Percentiles rank a stretch among this genome's conserved stretches.
Conservation (phyloP, 2,329 filamentous ascomycete species). For the Trichoderma polysporum region DNA sequence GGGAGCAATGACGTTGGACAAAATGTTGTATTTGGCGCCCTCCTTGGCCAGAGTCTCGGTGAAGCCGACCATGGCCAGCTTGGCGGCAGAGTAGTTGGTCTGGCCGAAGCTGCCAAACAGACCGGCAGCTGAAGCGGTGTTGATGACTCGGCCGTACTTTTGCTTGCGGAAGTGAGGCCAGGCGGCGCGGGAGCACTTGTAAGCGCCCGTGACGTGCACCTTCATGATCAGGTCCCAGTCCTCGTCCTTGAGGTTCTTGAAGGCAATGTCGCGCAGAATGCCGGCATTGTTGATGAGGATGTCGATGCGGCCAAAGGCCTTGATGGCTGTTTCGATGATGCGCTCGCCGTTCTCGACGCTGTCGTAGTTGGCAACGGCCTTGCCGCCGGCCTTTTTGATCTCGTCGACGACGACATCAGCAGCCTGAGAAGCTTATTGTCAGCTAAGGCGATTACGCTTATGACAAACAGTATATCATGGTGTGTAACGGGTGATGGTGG, state of each 20-base stretch:
- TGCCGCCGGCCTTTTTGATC: slow-evolving; percentile 85
- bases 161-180: slow-evolving; percentile 99
- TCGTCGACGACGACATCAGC: slow-evolving; percentile 81
- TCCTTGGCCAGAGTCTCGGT: slow-evolving; percentile 98
- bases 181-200: slow-evolving; percentile 91
- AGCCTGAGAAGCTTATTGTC: slow-evolving; percentile 52
- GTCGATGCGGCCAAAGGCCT: slow-evolving; percentile 82
- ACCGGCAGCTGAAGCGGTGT: slow-evolving; percentile 93
- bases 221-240: slow-evolving; percentile 96
- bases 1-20: slow-evolving; percentile 91
- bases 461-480: neutral
- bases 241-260: slow-evolving; percentile 97
- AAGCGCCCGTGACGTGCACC: slow-evolving; percentile 90
- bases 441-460: neutral
- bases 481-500: neutral
- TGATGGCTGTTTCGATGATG: slow-evolving; percentile 87
- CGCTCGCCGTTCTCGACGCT: slow-evolving; percentile 87
- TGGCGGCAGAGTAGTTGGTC: slow-evolving; percentile 95
- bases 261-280: slow-evolving; percentile 90
- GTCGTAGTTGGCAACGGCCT: slow-evolving; percentile 97
- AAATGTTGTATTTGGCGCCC: slow-evolving; percentile 95
- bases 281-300: slow-evolving; percentile 97
- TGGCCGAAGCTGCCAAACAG: slow-evolving; percentile 96
- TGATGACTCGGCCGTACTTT: slow-evolving; percentile 96
- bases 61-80: slow-evolving; percentile 93